Conservation (phyloP, 1,139 yeast genomes). For the Pichia sp. region DNA sequence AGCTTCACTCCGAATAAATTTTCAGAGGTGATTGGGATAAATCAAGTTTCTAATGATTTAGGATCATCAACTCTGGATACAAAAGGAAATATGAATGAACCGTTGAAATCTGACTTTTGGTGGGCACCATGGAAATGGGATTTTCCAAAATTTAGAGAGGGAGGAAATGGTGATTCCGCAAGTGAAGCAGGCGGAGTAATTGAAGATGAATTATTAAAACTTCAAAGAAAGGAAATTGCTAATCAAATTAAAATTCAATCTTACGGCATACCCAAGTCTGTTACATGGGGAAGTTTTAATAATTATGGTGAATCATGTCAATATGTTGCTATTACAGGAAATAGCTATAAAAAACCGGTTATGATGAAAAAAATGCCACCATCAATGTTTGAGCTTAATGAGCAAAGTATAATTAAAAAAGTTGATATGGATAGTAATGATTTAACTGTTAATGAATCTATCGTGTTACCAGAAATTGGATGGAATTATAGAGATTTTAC, state of each 20-base stretch:
- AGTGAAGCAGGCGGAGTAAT: slow-evolving; percentile 10
- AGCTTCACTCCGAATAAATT: slow-evolving; percentile 7
- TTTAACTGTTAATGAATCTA: slow-evolving; percentile 5
- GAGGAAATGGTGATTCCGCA: slow-evolving; percentile 3
- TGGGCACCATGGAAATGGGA: slow-evolving; percentile 20
- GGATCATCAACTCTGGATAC: not conserved
- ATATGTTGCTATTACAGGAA: slow-evolving; percentile 35
- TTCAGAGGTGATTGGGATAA: slow-evolving; percentile 5
- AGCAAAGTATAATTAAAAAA: slow-evolving; percentile 9
- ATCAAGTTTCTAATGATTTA: not conserved
- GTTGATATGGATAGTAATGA: not conserved
- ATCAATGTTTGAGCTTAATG: slow-evolving; percentile 26
- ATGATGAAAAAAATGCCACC: slow-evolving; percentile 21
- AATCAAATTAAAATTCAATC: slow-evolving; percentile 19
- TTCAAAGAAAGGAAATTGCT: slow-evolving; percentile 14
- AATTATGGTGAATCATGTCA: slow-evolving; percentile 21
- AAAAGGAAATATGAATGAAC: not conserved
- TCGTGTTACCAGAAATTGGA: slow-evolving; percentile 25
- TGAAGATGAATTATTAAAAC: slow-evolving; percentile 12
- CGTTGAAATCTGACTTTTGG: slow-evolving; percentile 2
- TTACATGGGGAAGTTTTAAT: slow-evolving; percentile 24
- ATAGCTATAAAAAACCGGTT: slow-evolving; percentile 31
- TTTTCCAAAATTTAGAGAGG: not conserved
- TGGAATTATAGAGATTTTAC: slow-evolving; percentile 32
- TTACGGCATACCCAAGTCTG: slow-evolving; percentile 18